Conservation (phyloP, 768 basidiomycete species). For the Kwoniella sp. region DNA sequence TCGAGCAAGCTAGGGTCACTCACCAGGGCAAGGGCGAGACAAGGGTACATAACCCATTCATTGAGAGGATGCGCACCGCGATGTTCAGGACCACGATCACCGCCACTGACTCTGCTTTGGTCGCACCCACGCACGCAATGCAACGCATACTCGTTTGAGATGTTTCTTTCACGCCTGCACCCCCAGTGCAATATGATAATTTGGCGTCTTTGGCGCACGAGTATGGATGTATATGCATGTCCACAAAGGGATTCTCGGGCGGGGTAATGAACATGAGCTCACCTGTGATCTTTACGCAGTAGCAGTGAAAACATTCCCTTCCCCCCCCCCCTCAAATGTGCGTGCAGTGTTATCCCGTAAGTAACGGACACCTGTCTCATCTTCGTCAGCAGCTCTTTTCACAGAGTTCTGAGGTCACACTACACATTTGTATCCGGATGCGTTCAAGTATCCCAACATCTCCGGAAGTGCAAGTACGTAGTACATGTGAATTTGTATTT, state of each 20-base stretch:
- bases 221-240: neutral
- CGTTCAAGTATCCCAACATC: no score
- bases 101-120: no score
- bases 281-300: no score
- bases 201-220: no score
- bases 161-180: neutral
- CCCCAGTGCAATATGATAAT: no score
- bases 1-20: neutral
- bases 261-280: neutral
- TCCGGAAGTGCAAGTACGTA: no score
- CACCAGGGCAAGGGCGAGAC: constrained; percentile 2
- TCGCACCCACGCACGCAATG: no score
- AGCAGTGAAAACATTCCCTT: no score
- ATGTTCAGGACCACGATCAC: no score
- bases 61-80: no score
- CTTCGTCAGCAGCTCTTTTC: neutral
- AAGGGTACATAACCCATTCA: constrained; percentile 1
- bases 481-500: no score
- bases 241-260: neutral
- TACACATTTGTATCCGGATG: neutral
- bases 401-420: no score
- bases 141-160: neutral
- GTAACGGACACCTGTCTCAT: constrained; percentile 1
- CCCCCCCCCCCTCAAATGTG: neutral
- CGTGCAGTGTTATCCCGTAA: neutral